Conservation (phyloP, 257 asterid species). For the Solanum ahanhuiri region DNA sequence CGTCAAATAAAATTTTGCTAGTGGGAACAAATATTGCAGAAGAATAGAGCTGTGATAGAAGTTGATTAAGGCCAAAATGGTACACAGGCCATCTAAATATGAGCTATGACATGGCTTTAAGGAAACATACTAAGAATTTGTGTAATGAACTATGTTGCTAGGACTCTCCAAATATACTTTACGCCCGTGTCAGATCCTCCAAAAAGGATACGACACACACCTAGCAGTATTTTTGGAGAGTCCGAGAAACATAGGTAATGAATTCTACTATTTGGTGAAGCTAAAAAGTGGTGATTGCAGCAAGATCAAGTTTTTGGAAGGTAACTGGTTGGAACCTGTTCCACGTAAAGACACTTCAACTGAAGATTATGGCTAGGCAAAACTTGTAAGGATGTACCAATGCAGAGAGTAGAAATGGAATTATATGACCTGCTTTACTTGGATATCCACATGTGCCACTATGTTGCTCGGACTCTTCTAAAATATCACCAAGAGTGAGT, state of each 20-base stretch:
- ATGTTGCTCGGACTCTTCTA: neutral
- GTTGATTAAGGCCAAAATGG: neutral
- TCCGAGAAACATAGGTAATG: neutral
- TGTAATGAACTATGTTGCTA: neutral
- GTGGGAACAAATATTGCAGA: neutral
- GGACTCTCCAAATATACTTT: neutral
- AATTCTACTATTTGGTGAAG: neutral
- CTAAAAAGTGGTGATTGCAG: neutral
- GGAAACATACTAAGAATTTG: neutral
- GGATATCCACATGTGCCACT: neutral
- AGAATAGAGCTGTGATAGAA: neutral
- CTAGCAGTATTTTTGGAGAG: neutral
- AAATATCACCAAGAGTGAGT: neutral
- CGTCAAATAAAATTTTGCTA: neutral
- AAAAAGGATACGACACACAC: neutral
- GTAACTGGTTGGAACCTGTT: neutral
- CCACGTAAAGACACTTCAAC: neutral
- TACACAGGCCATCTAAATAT: neutral
- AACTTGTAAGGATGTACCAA: neutral
- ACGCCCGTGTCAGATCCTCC: neutral
- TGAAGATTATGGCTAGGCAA: neutral
- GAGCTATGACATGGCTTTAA: neutral
- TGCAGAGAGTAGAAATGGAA: neutral
- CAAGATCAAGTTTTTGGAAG: neutral
- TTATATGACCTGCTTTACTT: neutral